phyloP scores from a whole-genome alignment of 495 filamentous ascomycete species.

The Penicillium alfredii region DNA sequence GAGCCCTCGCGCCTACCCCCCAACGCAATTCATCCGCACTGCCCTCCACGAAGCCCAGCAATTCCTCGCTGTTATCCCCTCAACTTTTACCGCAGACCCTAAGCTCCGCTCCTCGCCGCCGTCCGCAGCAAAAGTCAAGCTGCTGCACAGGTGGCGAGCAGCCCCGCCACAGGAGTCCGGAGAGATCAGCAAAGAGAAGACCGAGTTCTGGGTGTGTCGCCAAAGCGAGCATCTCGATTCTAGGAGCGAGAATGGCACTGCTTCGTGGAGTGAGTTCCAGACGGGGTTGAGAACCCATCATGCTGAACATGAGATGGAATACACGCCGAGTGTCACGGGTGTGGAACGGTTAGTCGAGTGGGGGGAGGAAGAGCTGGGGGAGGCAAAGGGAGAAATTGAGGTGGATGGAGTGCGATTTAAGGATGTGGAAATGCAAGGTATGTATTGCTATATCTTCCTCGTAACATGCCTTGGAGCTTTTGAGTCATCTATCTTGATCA shows the following conservation, averaged over 20 bases:
- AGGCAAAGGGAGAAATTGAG: constrained; percentile 15
- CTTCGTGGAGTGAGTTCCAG: constrained; percentile 61
- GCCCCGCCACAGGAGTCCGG: constrained; percentile 40
- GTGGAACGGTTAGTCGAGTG: constrained; percentile 49
- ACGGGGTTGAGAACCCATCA: constrained; percentile 55
- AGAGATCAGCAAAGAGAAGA: constrained; percentile 27
- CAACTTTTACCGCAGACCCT: constrained; percentile 21
- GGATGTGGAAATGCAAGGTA: constrained; percentile 47
- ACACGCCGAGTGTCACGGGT: constrained; percentile 62
- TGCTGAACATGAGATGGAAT: constrained; percentile 60
- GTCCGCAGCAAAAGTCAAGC: constrained; percentile 19
- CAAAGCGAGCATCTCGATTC: constrained; percentile 55
- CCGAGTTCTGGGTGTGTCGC: constrained; percentile 65
- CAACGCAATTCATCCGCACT: constrained; percentile 17
- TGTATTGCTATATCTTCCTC: constrained; percentile 46
- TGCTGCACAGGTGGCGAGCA: constrained; percentile 15
- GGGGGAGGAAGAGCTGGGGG: constrained; percentile 32
- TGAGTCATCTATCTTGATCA: too few relatives aligned
- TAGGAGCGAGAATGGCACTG: constrained; percentile 48
- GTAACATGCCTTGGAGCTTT: too few relatives aligned
- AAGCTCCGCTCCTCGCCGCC: constrained; percentile 38
- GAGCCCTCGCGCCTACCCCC: constrained; percentile 6
- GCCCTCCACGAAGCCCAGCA: constrained; percentile 51
- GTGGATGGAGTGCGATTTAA: constrained; percentile 29
- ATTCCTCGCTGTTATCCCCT: constrained; percentile 44